phyloP scores from a whole-genome alignment of 208 protist genomes.

The Trypanosoma grayi region DNA sequence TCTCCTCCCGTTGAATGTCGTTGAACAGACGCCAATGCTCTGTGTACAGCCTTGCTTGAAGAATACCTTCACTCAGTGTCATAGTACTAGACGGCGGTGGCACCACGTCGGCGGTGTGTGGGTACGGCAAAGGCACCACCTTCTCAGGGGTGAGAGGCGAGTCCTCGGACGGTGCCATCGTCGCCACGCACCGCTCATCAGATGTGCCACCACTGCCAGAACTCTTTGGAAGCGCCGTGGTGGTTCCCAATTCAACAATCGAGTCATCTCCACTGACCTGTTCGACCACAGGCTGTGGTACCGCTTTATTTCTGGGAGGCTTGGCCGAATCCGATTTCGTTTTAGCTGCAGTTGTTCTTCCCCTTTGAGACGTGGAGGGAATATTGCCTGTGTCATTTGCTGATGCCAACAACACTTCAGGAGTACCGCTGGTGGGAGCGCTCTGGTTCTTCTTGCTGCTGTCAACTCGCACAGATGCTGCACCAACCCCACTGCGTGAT shows the following conservation, averaged over 20 bases:
- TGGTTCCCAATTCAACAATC: too few species aligned
- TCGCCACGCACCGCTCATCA: too few species aligned
- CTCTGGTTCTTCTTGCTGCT: background rate
- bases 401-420: background rate
- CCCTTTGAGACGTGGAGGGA: background rate
- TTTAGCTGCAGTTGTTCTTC: background rate
- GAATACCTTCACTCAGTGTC: slow-evolving; percentile 6
- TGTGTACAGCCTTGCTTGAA: slow-evolving; percentile 24
- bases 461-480: background rate
- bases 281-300: too few species aligned
- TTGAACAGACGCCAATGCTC: slow-evolving; percentile 60
- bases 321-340: background rate
- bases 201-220: too few species aligned
- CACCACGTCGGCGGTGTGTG: background rate
- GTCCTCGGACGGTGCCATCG: too few species aligned
- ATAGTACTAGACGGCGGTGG: background rate
- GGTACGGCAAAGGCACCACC: background rate
- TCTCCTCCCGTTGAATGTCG: slow-evolving; percentile 47
- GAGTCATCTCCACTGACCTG: too few species aligned
- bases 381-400: background rate
- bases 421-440: background rate
- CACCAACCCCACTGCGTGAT: background rate
- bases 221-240: background rate
- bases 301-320: too few species aligned
- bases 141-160: too few species aligned